Conservation (phyloP, 352 stramenopile species). For the Pythium pyrilobum region DNA sequence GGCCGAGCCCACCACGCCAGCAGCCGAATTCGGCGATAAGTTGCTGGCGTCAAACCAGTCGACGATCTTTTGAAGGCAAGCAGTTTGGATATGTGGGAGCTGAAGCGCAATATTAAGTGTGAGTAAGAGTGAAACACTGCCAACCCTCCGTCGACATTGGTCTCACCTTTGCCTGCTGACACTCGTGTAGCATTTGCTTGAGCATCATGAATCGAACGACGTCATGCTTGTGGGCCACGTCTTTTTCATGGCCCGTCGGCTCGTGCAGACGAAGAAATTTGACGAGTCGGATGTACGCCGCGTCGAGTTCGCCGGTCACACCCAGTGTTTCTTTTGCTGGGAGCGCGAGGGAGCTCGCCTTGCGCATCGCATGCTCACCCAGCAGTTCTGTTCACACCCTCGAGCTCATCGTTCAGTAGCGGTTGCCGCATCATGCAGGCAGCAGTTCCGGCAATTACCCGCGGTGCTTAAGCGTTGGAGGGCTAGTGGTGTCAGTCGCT, state of each 20-base stretch:
- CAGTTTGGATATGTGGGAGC: conserved; percentile 37
- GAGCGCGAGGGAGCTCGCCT: background rate
- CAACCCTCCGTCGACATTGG: background rate
- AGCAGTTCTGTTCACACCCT: conserved; percentile 68
- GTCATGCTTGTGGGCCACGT: conserved; percentile 44
- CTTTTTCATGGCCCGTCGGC: conserved; percentile 50
- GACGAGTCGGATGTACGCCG: conserved; percentile 35
- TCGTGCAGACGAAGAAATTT: conserved; percentile 54
- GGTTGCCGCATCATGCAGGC: background rate
- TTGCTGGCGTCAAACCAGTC: conserved; percentile 54
- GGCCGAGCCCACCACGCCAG: conserved; percentile 18
- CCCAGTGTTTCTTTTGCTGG: conserved; percentile 31
- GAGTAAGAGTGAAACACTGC: background rate
- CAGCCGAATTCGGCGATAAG: background rate
- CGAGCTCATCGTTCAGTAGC: background rate
- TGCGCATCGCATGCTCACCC: conserved; percentile 31
- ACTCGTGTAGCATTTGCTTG: conserved; percentile 48
- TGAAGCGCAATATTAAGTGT: conserved; percentile 11
- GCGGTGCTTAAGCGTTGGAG: conserved; percentile 44
- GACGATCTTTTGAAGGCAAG: conserved; percentile 43
- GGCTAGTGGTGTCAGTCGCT: conserved; percentile 33
- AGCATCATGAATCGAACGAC: conserved; percentile 50
- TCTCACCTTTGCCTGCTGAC: conserved; percentile 41
- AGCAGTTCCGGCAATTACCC: conserved; percentile 20
- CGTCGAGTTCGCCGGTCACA: conserved; percentile 31